Percentiles rank a stretch among this genome's conserved stretches.
Conservation (phyloP, 169 alveolate genomes). For the Toxoplasma gondii region DNA sequence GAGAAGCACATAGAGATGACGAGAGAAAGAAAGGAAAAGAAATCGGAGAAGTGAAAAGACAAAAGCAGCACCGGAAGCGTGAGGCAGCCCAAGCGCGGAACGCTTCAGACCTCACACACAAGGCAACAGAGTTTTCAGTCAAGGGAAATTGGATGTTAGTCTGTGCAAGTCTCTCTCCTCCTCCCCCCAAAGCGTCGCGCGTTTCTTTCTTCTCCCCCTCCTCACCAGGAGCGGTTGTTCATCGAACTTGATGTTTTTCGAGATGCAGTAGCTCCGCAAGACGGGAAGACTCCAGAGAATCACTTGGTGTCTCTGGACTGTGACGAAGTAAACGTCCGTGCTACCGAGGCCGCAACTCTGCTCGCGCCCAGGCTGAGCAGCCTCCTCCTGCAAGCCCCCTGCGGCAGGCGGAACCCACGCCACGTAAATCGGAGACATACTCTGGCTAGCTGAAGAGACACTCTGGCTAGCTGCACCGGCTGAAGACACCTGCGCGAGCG, state of each 20-base stretch:
- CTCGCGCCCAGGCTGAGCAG: neutral
- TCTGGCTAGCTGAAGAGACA: too few relatives aligned
- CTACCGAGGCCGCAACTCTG: neutral
- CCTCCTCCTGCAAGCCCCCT: neutral
- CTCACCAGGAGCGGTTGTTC: slow-evolving; percentile 18
- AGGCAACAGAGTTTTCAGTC: too few relatives aligned
- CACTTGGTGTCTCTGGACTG: slow-evolving; percentile 8
- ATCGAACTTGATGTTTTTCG: neutral
- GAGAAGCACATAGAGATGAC: neutral
- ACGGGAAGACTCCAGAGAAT: slow-evolving; percentile 33
- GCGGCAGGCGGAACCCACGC: neutral
- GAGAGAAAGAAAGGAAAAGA: neutral
- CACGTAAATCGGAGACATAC: neutral
- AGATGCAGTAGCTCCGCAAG: neutral
- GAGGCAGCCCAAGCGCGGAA: too few relatives aligned
- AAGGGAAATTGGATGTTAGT: too few relatives aligned
- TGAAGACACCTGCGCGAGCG: neutral
- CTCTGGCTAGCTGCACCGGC: too few relatives aligned
- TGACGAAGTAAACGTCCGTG: slow-evolving; percentile 9
- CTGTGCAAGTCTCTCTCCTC: too few relatives aligned
- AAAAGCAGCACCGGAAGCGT: too few relatives aligned
- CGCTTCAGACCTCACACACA: too few relatives aligned
- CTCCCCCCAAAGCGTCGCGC: too few relatives aligned
- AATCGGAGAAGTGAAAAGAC: too few relatives aligned
- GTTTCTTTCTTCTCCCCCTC: too few relatives aligned